phyloP scores from a whole-genome alignment of 768 basidiomycete species.

The Dioszegia crocea region DNA sequence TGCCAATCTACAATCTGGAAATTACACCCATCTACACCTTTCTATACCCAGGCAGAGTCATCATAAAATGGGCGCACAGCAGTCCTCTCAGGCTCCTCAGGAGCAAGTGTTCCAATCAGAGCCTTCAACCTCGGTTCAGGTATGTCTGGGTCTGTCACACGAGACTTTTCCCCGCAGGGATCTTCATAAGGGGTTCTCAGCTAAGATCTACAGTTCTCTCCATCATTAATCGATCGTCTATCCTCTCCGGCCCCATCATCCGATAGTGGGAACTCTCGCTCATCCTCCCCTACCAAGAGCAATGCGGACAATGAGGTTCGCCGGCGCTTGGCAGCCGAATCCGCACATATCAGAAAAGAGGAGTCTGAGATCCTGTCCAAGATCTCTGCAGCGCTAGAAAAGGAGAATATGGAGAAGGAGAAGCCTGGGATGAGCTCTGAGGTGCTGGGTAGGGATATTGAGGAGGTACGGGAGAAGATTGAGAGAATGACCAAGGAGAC shows the following conservation, averaged over 20 bases:
- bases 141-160: constrained; percentile 12
- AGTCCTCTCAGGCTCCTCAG: constrained; percentile 32
- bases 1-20: neutral
- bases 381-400: constrained; percentile 48
- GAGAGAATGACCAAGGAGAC: constrained; percentile 40
- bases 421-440: constrained; percentile 43
- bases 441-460: constrained; percentile 47
- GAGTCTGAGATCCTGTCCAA: constrained; percentile 45
- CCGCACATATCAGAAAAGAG: constrained; percentile 45
- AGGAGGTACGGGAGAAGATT: constrained; percentile 49
- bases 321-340: constrained; percentile 40
- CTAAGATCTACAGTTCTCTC: constrained; percentile 43
- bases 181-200: neutral
- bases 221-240: constrained; percentile 46
- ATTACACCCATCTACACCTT: neutral
- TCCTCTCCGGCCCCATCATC: constrained; percentile 32
- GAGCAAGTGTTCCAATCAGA: constrained; percentile 46
- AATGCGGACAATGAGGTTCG: constrained; percentile 36
- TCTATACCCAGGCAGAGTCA: neutral
- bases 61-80: constrained; percentile 35
- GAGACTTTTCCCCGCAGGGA: too few species aligned
- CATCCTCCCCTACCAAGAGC: constrained; percentile 1
- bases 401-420: constrained; percentile 49
- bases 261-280: neutral
- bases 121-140: constrained; percentile 41